Conservation (phyloP, 108 stramenopile genomes). For the Skeletonema potamos region DNA sequence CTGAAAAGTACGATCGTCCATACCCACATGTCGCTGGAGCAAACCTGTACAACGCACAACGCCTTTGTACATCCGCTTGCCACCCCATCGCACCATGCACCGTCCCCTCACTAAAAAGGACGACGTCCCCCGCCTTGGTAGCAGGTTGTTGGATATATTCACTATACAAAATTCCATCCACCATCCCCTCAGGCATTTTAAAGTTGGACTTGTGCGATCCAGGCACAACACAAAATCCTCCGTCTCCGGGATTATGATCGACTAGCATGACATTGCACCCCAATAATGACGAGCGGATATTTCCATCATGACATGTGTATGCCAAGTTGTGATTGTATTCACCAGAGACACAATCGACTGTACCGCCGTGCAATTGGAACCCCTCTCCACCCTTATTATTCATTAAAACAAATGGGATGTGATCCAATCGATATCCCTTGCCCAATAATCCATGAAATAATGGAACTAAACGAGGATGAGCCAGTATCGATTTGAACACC, state of each 20-base stretch:
- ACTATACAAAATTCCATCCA: slow-evolving; percentile 70
- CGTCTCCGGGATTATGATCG: slow-evolving; percentile 84
- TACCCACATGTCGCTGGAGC: slow-evolving; percentile 80
- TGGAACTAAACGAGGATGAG: slow-evolving; percentile 85
- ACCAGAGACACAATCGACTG: slow-evolving; percentile 77
- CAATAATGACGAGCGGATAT: slow-evolving; percentile 67
- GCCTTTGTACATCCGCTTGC: slow-evolving; percentile 61
- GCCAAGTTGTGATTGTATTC: slow-evolving; percentile 85
- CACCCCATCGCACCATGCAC: slow-evolving; percentile 91
- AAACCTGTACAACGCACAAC: slow-evolving; percentile 86
- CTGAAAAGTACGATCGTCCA: slow-evolving; percentile 86
- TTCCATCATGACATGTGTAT: slow-evolving; percentile 78
- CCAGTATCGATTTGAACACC: slow-evolving; percentile 81
- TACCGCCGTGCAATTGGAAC: slow-evolving; percentile 90
- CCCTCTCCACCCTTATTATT: slow-evolving; percentile 89
- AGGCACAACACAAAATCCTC: slow-evolving; percentile 91
- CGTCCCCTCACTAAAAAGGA: slow-evolving; percentile 89
- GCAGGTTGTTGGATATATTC: slow-evolving; percentile 85
- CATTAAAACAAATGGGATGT: slow-evolving; percentile 82
- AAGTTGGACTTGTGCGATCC: slow-evolving; percentile 93
- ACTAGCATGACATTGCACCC: slow-evolving; percentile 84
- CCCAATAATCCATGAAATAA: slow-evolving; percentile 85
- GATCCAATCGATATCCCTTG: slow-evolving; percentile 92
- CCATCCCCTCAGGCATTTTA: slow-evolving; percentile 84
- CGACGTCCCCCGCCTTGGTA: slow-evolving; percentile 93